Evolutionary conservation across 2,329 filamentous ascomycete genomes (phyloP).

Genomic region (Fusarium chlamydosporum): DNA sequence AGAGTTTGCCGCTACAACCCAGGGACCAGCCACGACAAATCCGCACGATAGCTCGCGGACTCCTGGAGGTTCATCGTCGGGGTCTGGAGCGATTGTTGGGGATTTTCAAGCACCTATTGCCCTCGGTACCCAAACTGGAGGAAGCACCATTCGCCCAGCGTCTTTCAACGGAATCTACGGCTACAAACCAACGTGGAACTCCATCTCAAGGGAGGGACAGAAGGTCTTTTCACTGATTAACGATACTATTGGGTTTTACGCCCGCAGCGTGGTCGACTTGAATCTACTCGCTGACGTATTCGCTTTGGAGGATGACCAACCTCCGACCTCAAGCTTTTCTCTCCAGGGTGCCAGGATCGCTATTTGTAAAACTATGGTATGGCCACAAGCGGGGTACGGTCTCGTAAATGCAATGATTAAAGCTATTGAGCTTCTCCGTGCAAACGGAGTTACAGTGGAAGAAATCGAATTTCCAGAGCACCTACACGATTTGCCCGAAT

Average conservation of each 20-base stretch:
- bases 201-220: conserved; percentile 24
- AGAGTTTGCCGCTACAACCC: conserved; percentile 68
- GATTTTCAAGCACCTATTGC: conserved; percentile 71
- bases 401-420: conserved; percentile 56
- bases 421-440: conserved; percentile 54
- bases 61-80: conserved; percentile 75
- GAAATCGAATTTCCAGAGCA: conserved; percentile 64
- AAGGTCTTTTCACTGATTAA: conserved; percentile 53
- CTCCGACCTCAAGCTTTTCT: conserved; percentile 39
- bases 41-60: conserved; percentile 74
- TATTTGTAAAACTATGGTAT: conserved; percentile 65
- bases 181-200: conserved; percentile 41
- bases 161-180: conserved; percentile 69
- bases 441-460: conserved; percentile 63
- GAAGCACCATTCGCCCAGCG: conserved; percentile 71
- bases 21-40: conserved; percentile 67
- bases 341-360: conserved; percentile 65
- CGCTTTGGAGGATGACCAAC: conserved; percentile 64
- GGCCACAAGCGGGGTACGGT: conserved; percentile 59
- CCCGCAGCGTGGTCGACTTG: conserved; percentile 69
- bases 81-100: conserved; percentile 73
- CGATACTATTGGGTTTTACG: conserved; percentile 70
- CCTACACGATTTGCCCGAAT: conserved; percentile 53
- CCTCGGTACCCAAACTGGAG: conserved; percentile 74
- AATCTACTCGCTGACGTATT: conserved; percentile 67